Percentiles rank a stretch among this genome's conserved stretches.
Evolutionary conservation across 2,329 filamentous ascomycete genomes (phyloP).

Genomic region (Pseudogymnoascus sp.): DNA sequence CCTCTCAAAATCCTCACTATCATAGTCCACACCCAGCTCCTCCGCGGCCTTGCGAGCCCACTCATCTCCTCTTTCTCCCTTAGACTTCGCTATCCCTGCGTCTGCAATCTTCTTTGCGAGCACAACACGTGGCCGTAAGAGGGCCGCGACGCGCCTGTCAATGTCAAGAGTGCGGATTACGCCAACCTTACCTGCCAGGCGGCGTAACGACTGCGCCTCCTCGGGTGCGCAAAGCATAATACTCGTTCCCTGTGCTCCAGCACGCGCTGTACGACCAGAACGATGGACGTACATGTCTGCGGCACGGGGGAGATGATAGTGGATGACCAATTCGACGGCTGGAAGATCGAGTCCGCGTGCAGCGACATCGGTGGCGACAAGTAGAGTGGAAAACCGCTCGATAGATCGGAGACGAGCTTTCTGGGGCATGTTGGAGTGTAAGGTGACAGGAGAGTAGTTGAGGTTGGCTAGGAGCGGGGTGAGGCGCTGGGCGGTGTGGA

Average conservation of each 20-base stretch:
- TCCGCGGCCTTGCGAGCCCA: slow-evolving; percentile 81
- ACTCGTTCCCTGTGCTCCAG: slow-evolving; percentile 66
- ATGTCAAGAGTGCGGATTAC: slow-evolving; percentile 76
- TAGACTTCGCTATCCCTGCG: slow-evolving; percentile 75
- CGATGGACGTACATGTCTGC: slow-evolving; percentile 94
- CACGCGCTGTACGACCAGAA: slow-evolving; percentile 88
- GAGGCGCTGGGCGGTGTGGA: slow-evolving; percentile 80
- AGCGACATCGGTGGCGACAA: slow-evolving; percentile 89
- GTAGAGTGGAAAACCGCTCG: slow-evolving; percentile 71
- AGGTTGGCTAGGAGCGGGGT: slow-evolving; percentile 78
- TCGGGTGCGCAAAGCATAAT: slow-evolving; percentile 86
- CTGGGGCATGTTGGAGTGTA: slow-evolving; percentile 93
- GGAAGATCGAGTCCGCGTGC: slow-evolving; percentile 91
- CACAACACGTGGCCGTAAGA: slow-evolving; percentile 67
- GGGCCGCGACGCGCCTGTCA: slow-evolving; percentile 68
- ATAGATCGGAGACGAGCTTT: slow-evolving; percentile 90
- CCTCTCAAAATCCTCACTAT: slow-evolving; percentile 75
- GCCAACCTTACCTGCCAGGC: slow-evolving; percentile 78
- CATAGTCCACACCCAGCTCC: slow-evolving; percentile 88
- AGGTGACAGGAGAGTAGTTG: slow-evolving; percentile 62
- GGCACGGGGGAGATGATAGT: slow-evolving; percentile 88
- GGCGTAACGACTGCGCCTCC: slow-evolving; percentile 75
- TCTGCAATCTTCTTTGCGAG: slow-evolving; percentile 87
- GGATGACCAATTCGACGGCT: slow-evolving; percentile 78
- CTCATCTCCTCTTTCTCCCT: slow-evolving; percentile 72